Percentiles rank a stretch among this genome's conserved stretches.
Evolutionary conservation across 2,329 filamentous ascomycete genomes (phyloP).

Genomic region (Plenodomus biglobosus): DNA sequence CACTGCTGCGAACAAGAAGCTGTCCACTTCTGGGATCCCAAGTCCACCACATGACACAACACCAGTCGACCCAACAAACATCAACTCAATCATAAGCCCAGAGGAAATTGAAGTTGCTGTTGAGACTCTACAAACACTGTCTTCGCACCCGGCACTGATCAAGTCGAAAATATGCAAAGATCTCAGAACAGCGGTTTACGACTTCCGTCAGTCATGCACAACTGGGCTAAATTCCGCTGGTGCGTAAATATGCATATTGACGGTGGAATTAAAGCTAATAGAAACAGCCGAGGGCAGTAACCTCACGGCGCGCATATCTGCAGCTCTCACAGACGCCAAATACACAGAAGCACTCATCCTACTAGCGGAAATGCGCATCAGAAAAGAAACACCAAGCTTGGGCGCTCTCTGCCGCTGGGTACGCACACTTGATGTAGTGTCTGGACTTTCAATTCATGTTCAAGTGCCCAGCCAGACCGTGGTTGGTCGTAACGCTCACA

Average conservation of each 20-base stretch:
- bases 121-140: slow-evolving; percentile 62
- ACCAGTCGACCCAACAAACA: slow-evolving; percentile 50
- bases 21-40: slow-evolving; percentile 21
- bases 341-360: slow-evolving; percentile 66
- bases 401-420: slow-evolving; percentile 73
- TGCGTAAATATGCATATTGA: slow-evolving; percentile 19
- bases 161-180: slow-evolving; percentile 70
- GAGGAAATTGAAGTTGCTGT: slow-evolving; percentile 69
- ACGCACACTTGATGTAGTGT: slow-evolving; percentile 68
- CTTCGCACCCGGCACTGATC: slow-evolving; percentile 62
- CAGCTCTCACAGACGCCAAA: slow-evolving; percentile 65
- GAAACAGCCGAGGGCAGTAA: slow-evolving; percentile 56
- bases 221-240: slow-evolving; percentile 64
- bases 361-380: slow-evolving; percentile 69
- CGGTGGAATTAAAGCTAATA: neutral
- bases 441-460: slow-evolving; percentile 61
- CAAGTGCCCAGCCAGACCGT: slow-evolving; percentile 42
- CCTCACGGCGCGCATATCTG: slow-evolving; percentile 67
- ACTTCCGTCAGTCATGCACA: slow-evolving; percentile 68
- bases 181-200: slow-evolving; percentile 66
- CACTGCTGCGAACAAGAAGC: slow-evolving; percentile 25
- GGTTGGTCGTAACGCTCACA: slow-evolving; percentile 48
- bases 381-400: slow-evolving; percentile 65
- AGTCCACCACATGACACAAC: slow-evolving; percentile 30
- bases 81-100: slow-evolving; percentile 59